Evolutionary conservation across 768 basidiomycete genomes (phyloP).

Genomic region (Suillus clintonianus): DNA sequence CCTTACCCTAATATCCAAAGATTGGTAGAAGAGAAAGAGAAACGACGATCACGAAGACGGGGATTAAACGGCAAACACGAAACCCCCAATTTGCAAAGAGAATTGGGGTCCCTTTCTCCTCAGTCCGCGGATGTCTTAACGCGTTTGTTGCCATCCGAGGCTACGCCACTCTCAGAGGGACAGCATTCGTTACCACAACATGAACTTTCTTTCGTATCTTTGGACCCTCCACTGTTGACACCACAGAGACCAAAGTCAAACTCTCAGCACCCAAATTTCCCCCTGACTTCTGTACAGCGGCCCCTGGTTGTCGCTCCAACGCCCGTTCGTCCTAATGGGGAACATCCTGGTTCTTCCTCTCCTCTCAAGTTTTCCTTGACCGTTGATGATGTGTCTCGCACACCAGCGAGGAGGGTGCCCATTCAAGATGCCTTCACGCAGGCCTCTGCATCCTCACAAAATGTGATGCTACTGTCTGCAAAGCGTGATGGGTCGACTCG

Average conservation of each 20-base stretch:
- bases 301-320: slow-evolving; percentile 32
- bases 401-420: slow-evolving; percentile 67
- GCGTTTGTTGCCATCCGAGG: slow-evolving; percentile 34
- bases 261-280: slow-evolving; percentile 16
- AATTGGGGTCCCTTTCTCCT: slow-evolving; percentile 62
- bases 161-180: slow-evolving; percentile 17
- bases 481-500: slow-evolving; percentile 22
- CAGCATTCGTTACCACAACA: slow-evolving; percentile 3
- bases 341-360: slow-evolving; percentile 18
- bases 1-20: not conserved
- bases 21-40: not conserved
- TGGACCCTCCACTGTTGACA: slow-evolving; percentile 27
- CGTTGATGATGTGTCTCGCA: slow-evolving; percentile 43
- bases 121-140: slow-evolving; percentile 47
- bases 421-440: slow-evolving; percentile 52
- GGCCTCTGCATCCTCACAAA: slow-evolving; percentile 52
- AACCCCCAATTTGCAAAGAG: slow-evolving; percentile 32
- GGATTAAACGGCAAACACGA: slow-evolving; percentile 30
- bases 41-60: slow-evolving; percentile 28
- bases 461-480: slow-evolving; percentile 38
- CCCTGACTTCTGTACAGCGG: slow-evolving; percentile 23
- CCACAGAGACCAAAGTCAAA: slow-evolving; percentile 16
- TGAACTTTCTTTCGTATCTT: slow-evolving; percentile 25
- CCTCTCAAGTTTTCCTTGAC: slow-evolving; percentile 37
- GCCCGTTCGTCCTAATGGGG: slow-evolving; percentile 21